These are phyloP conservation scores for Leishmania tropica DNA, from an alignment of 208 protist genomes.

Conservation along the genomic window DNA sequence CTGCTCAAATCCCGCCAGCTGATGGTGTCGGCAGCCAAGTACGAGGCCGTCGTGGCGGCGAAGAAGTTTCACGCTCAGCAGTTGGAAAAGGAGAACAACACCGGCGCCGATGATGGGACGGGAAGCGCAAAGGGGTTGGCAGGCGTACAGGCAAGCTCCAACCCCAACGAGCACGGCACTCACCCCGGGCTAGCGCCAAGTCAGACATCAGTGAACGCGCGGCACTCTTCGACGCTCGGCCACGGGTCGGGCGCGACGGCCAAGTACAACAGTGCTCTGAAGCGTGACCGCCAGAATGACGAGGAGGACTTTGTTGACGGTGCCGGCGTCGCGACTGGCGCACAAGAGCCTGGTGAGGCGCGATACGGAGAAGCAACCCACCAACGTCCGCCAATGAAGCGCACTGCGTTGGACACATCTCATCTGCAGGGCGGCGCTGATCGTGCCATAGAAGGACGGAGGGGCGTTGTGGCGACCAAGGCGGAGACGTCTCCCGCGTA, in stretches of 20 bases:
- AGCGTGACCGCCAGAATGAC: constrained; percentile 37
- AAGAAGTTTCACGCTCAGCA: constrained; percentile 2
- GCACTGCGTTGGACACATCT: constrained; percentile 7
- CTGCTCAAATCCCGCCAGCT: constrained; percentile 54
- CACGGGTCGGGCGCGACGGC: background rate
- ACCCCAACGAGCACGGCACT: background rate
- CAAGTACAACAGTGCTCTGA: constrained; percentile 26
- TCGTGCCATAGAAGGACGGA: background rate
- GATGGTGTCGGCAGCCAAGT: constrained; percentile 39
- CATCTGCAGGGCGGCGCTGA: background rate
- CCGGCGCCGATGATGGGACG: background rate
- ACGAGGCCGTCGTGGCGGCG: constrained; percentile 38
- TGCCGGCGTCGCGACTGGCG: background rate
- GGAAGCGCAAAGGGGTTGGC: background rate
- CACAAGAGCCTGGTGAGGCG: background rate
- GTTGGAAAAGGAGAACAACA: constrained; percentile 25
- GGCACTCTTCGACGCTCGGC: background rate
- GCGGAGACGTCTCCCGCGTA: constrained; percentile 29
- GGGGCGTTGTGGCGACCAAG: constrained; percentile 3
- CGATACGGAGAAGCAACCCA: background rate
- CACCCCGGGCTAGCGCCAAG: background rate
- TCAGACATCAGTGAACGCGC: constrained; percentile 12
- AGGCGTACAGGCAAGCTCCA: background rate
- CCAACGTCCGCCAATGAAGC: constrained; percentile 1
- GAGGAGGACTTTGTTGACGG: constrained; percentile 17